Evolutionary conservation across 2,329 filamentous ascomycete species (phyloP).

Genomic region (Hymenoscyphus occultus): DNA sequence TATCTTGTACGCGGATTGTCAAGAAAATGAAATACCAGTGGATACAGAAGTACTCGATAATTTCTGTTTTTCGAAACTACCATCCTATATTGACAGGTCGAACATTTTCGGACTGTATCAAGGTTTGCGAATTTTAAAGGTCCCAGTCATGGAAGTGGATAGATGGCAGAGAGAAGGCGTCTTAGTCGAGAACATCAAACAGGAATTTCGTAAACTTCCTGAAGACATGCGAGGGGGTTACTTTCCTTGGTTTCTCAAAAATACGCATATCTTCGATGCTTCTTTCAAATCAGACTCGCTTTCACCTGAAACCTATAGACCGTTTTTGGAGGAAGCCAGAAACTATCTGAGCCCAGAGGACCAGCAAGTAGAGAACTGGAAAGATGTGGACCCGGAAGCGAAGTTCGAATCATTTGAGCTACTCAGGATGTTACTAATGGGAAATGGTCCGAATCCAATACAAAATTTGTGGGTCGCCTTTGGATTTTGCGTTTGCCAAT

Average conservation of each 20-base stretch:
- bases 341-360: constrained; percentile 7
- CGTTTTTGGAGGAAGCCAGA: neutral
- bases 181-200: constrained; percentile 14
- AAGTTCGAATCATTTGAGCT: constrained; percentile 6
- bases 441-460: constrained; percentile 5
- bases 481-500: constrained; percentile 11
- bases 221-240: constrained; percentile 27
- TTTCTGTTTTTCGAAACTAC: constrained; percentile 5
- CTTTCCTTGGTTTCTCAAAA: constrained; percentile 33
- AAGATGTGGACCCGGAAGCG: constrained; percentile 9
- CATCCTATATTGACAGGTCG: constrained; percentile 14
- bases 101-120: constrained; percentile 32
- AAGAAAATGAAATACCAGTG: neutral
- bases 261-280: constrained; percentile 25
- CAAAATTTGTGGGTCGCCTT: constrained; percentile 11
- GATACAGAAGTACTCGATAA: neutral
- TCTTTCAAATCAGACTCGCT: neutral
- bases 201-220: constrained; percentile 23
- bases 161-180: constrained; percentile 10
- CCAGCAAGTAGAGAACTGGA: neutral
- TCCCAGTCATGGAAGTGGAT: constrained; percentile 23
- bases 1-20: neutral
- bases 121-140: constrained; percentile 22
- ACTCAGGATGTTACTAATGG: neutral
- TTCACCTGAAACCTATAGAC: no score